These are phyloP conservation scores for Chloromonas sp. DNA, from an alignment of 163 green algal genomes.

Conservation along the genomic window DNA sequence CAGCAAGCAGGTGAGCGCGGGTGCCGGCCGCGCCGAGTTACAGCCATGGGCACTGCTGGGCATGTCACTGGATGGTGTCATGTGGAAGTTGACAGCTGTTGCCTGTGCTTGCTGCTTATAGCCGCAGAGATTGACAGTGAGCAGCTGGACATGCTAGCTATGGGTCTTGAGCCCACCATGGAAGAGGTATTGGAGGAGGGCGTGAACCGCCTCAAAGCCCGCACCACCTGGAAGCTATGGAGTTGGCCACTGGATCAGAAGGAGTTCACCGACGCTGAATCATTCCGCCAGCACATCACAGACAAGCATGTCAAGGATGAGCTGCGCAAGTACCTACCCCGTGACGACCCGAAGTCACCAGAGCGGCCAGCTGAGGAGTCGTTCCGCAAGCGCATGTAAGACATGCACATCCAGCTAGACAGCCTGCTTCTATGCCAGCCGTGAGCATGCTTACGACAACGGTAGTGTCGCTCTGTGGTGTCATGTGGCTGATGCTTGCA, in stretches of 20 bases:
- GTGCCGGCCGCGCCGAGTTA: background rate
- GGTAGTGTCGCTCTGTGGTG: background rate
- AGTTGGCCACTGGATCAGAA: slow-evolving; percentile 32
- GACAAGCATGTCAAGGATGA: slow-evolving; percentile 55
- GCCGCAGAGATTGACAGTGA: slow-evolving; percentile 24
- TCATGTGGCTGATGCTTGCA: background rate
- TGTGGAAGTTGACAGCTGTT: too few relatives aligned
- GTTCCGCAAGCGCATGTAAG: slow-evolving; percentile 70
- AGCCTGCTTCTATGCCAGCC: too few relatives aligned
- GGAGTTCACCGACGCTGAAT: slow-evolving; percentile 49
- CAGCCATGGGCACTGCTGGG: too few relatives aligned
- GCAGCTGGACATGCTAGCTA: slow-evolving; percentile 19
- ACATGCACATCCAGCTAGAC: background rate
- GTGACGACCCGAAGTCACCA: slow-evolving; percentile 53
- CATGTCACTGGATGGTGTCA: too few relatives aligned
- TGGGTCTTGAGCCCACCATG: slow-evolving; percentile 37
- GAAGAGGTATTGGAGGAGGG: slow-evolving; percentile 63
- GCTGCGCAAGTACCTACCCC: slow-evolving; percentile 58
- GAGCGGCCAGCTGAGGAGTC: slow-evolving; percentile 73
- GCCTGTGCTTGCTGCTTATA: background rate
- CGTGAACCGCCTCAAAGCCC: slow-evolving; percentile 34
- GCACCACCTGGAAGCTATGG: slow-evolving; percentile 51
- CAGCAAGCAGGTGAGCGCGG: slow-evolving; percentile 39
- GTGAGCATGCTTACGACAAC: too few relatives aligned
- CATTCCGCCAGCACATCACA: slow-evolving; percentile 52